Conservation (phyloP, 225 moss, liverwort and hornwort species). For the Pseudisothecium myosuroides region DNA sequence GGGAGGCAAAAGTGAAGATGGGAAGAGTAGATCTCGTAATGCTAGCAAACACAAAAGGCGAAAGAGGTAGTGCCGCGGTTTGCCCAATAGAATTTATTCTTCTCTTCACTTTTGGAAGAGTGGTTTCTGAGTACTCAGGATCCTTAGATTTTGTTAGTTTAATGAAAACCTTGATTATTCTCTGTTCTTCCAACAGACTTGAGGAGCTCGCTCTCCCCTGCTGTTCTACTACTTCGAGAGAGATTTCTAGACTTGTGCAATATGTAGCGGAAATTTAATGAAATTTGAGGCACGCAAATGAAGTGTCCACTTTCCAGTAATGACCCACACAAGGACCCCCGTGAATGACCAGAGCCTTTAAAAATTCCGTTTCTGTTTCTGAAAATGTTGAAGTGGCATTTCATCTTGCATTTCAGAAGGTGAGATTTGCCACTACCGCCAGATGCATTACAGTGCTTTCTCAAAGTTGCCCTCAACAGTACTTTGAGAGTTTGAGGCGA, state of each 20-base stretch:
- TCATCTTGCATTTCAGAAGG: not conserved
- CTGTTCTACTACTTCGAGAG: not conserved
- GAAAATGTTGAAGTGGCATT: not conserved
- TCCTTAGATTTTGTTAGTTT: slow-evolving; percentile 11
- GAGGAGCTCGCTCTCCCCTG: not conserved
- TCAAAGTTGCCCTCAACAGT: not conserved
- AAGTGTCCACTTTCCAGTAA: slow-evolving; percentile 1
- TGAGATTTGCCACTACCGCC: not conserved
- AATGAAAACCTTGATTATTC: not conserved
- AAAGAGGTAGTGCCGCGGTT: slow-evolving; percentile 24
- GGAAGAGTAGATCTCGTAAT: slow-evolving; percentile 37
- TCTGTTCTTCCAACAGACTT: not conserved
- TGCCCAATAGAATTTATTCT: not conserved
- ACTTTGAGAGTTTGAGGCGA: not conserved
- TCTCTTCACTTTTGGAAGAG: not conserved
- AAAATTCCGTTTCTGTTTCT: not conserved
- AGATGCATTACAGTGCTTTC: not conserved
- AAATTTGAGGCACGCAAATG: slow-evolving; percentile 2
- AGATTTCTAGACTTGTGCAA: not conserved
- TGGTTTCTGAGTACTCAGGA: not conserved
- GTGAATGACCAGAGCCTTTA: not conserved
- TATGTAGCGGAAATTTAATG: slow-evolving; percentile 1
- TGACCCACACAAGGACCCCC: not conserved
- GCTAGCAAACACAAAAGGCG: slow-evolving; percentile 59
- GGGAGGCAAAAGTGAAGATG: slow-evolving; percentile 19